Evolutionary conservation across 2,329 filamentous ascomycete species (phyloP), one percentile per base, ranked within the genome.

Genomic region (Colletotrichum sp.): DNA sequence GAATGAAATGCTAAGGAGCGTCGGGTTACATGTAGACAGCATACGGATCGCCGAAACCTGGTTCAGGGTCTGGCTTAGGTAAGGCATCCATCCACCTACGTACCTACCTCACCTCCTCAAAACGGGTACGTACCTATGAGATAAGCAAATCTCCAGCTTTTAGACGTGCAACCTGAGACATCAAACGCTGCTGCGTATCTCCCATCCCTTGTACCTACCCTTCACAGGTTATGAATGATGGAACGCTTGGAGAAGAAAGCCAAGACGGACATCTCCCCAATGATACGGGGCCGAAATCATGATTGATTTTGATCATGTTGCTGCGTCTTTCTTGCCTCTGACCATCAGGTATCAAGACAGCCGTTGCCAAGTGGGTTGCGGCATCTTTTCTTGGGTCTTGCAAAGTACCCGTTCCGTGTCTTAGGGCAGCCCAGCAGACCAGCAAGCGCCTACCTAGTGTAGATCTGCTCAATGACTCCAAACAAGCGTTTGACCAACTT

Each of bases 401-500:
- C 44, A 52, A 22, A 22, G 44, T 52, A 52, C 44, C 44, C 44
- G n/a, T 52, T 52, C 11, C n/a, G 44, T 52, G 44, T 52, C 44
- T 65, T 74, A 74, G 68, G 72, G 72, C 68, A 61, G 34, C 19
- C 57, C 52, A 64, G 73, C 71, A 63, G 69, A 19, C 30, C 32
- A 32, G 55, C 69, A 68, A 64, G 55, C 72, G 68, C 68, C 57
- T 72, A 59, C 72, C 68, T 52, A 61, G 59, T 16, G 30, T 57
- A 28, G 55, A 32, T 25, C 25, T 48, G 32, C 36, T 55, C 36
- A 71, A 48, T 71, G 72, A 60, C 73, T 64, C 64, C 64, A 72
- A 73, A 72, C 73, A 68, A 68, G 69, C 32, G 72, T 75, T 75
- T 75, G 72, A 75, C 72, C 68, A 57, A 36, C 60, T 59, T 64